Evolutionary conservation across 169 alveolate genomes (phyloP), one percentile per base, ranked within the genome.

Genomic region (Blepharisma undulans): DNA sequence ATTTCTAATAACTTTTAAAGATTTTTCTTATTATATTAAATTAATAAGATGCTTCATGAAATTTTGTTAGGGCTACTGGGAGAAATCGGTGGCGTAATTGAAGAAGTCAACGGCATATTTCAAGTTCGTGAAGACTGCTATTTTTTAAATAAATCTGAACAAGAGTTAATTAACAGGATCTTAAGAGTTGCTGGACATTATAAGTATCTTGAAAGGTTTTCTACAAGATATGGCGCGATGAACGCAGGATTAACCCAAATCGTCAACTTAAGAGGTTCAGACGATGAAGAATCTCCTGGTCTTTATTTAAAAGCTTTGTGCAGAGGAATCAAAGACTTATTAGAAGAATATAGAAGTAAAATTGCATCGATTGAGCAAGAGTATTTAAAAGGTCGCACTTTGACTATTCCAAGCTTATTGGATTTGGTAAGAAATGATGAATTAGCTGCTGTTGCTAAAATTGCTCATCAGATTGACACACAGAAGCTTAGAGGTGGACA

Each of bases 11-110:
- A 4, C 4, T 5, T 36, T 36, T 5, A 5, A 36, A 36, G 60
- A 5, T 36, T 36, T 5, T 36, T 36, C 4, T 36, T 10, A 48
- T 48, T 48, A 48, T 48, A 48, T 48, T 48, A 48, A 48, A 48
- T 48, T 18, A n/a, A 3, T 48, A 92, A 94, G 34, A 94, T 94
- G 96, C 78, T 94, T 82, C 96, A 94, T 72, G 96, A 94, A 90
- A 77, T 94, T 22, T 84, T 94, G 4, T 30, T 94, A 6, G 95
- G 93, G 6, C 82, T 94, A 1, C 72, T 92, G 25, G 96, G 96
- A 10, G 92, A 91, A 30, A 91, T 93, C 1, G 96, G 96, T 0
- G 90, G 94, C 36, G 84, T 94, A 48, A 91, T 94, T 34, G 84
- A 89, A n/a, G 94, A 94, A 29, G 76, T 48, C 3, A 78, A 92